phyloP scores from a whole-genome alignment of 1,284 basidiomycete species.

The Puccinia novopanici region DNA sequence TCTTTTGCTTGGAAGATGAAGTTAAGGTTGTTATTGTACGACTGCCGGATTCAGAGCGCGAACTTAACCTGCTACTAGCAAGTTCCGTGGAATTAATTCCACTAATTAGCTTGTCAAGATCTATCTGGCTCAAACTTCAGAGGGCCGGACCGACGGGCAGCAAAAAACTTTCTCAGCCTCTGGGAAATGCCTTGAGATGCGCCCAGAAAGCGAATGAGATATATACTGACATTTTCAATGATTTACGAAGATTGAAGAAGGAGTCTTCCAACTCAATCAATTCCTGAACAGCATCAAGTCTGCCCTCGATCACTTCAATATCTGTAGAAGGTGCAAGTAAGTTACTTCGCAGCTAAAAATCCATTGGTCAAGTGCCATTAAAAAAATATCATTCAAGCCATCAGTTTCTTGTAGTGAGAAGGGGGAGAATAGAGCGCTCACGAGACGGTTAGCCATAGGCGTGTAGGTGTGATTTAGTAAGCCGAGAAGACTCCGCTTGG shows the following conservation, averaged over 20 bases:
- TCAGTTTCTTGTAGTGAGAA: not conserved
- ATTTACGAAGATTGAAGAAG: constrained; percentile 35
- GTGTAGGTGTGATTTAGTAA: constrained; percentile 45
- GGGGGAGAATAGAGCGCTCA: not conserved
- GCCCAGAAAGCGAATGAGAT: not conserved
- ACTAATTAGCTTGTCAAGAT: constrained; percentile 46
- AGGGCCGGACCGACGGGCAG: not conserved
- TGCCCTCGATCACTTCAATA: constrained; percentile 36
- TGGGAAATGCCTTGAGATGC: not conserved
- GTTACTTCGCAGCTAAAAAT: constrained; percentile 39
- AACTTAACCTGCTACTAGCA: constrained; percentile 10
- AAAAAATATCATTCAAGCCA: not conserved
- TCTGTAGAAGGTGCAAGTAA: constrained; percentile 49
- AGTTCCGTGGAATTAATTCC: constrained; percentile 26
- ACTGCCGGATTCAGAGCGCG: not conserved
- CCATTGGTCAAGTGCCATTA: not conserved
- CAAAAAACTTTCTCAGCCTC: not conserved
- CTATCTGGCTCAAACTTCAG: constrained; percentile 39
- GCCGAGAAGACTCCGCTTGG: constrained; percentile 37
- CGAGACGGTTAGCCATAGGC: constrained; percentile 47
- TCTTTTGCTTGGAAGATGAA: constrained; percentile 17
- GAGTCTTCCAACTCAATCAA: constrained; percentile 43
- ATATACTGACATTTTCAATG: constrained; percentile 42
- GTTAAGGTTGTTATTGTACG: not conserved
- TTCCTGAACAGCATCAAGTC: constrained; percentile 49